Evolutionary conservation across 129 eudicot genomes (phyloP), one percentile per base, ranked within the genome.

Genomic region (Ambrosia trifida): DNA sequence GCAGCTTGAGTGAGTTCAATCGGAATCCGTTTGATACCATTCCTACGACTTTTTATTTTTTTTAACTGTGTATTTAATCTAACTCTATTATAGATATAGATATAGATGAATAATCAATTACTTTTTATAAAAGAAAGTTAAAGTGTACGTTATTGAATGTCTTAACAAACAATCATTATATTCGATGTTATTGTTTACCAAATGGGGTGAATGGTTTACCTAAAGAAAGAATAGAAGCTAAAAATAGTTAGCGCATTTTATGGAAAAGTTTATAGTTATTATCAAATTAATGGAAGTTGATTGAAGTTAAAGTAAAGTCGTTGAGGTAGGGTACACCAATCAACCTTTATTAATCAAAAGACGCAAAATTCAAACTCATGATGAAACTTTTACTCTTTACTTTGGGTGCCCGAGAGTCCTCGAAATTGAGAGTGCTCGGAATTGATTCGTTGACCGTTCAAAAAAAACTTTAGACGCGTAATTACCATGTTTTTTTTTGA

Each of bases 251-350:
- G 80, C 80, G 63, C 44, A 32, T 53, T 61, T 59, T 59, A 6
- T 33, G 51, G 80, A 58, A 76, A 14, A 13, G 30, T 35, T 76
- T 76, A 40, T 59, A 45, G 75, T 68, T 68, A 69, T 56, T 76
- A 10, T 57, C 69, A 76, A 68, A 45, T 43, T 68, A 68, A 58
- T 68, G 69, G 62, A 58, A 0, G 75, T 76, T 68, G 75, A 76
- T 59, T 76, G 51, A 49, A 60, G 70, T 60, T 60, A 69, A 69
- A 77, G 81, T 70, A 60, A 77, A 69, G 75, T 33, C 12, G 14
- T 68, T 50, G 60, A 36, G 65, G 76, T 69, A 38, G 76, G 76
- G 76, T 61, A 68, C 44, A 16, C 45, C n/a, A 69, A 33, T 69
- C 76, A 69, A 49, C 63, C 44, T 52, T 60, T 69, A 11, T 28